Evolutionary conservation across 1,284 basidiomycete species (phyloP).

Genomic region (Uromyces viciae-fabae): DNA sequence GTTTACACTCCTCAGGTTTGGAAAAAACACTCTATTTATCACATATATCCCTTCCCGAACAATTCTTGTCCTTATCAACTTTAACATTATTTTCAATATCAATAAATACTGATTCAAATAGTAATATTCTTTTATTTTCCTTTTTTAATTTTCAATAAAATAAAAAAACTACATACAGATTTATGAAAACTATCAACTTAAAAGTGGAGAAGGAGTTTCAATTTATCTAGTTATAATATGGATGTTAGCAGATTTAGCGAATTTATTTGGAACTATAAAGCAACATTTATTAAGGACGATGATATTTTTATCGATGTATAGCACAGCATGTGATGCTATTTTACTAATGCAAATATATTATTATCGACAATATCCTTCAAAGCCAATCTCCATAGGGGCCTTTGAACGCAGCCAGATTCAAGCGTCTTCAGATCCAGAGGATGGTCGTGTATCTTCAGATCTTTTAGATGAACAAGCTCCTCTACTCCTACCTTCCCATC

Average conservation of each 20-base stretch:
- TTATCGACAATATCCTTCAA: slow-evolving; percentile 11
- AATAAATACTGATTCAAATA: not conserved
- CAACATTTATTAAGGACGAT: slow-evolving; percentile 39
- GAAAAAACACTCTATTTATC: not conserved
- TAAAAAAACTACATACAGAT: slow-evolving; percentile 4
- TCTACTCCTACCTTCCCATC: not conserved
- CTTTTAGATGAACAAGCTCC: not conserved
- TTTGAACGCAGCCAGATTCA: not conserved
- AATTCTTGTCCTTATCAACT: not conserved
- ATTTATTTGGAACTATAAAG: slow-evolving; percentile 26
- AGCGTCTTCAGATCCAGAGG: not conserved
- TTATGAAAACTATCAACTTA: slow-evolving; percentile 30
- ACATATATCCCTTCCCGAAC: not conserved
- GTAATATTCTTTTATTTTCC: not conserved
- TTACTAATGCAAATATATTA: slow-evolving; percentile 34
- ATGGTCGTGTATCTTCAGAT: not conserved
- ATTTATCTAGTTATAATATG: slow-evolving; percentile 28
- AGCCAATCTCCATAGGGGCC: not conserved
- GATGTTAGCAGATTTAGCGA: slow-evolving; percentile 36
- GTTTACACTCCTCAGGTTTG: slow-evolving; percentile 16
- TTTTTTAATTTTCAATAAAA: not conserved
- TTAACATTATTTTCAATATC: not conserved
- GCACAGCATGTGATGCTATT: slow-evolving; percentile 22
- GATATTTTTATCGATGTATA: slow-evolving; percentile 28
- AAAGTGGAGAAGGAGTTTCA: slow-evolving; percentile 38